Conservation (phyloP, 768 basidiomycete species). For the Boletus rex-veris region DNA sequence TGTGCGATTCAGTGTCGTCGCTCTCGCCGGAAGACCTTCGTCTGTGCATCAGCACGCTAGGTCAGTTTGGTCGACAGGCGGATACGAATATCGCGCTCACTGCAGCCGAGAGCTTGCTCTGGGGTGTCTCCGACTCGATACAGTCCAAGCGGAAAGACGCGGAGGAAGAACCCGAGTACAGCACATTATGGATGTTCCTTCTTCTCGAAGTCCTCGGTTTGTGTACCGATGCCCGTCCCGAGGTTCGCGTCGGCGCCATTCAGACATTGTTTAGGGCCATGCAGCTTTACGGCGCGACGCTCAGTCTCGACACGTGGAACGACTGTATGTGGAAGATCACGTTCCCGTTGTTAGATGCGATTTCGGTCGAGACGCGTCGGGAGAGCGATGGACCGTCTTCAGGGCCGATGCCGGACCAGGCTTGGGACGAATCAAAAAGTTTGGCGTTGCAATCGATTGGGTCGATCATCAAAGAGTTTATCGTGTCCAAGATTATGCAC, state of each 20-base stretch:
- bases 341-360: slow-evolving; percentile 78
- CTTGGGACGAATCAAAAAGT: slow-evolving; percentile 87
- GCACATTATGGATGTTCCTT: slow-evolving; percentile 91
- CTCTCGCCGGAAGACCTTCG: slow-evolving; percentile 79
- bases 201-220: slow-evolving; percentile 79
- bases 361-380: slow-evolving; percentile 54
- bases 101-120: slow-evolving; percentile 87
- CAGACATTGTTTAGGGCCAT: slow-evolving; percentile 93
- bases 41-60: slow-evolving; percentile 85
- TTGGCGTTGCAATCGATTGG: slow-evolving; percentile 83
- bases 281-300: slow-evolving; percentile 86
- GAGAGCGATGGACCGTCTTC: slow-evolving; percentile 12
- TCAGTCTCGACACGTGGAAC: slow-evolving; percentile 83
- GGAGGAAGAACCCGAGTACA: slow-evolving; percentile 68
- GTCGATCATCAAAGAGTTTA: slow-evolving; percentile 78
- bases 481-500: slow-evolving; percentile 67
- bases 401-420: slow-evolving; percentile 33
- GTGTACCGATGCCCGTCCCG: slow-evolving; percentile 76
- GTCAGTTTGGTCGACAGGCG: slow-evolving; percentile 85
- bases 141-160: slow-evolving; percentile 72
- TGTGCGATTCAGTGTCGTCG: slow-evolving; percentile 87
- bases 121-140: slow-evolving; percentile 95
- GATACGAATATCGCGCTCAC: slow-evolving; percentile 97
- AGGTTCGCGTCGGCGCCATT: slow-evolving; percentile 91
- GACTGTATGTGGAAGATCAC: slow-evolving; percentile 89